Base-by-base conservation (phyloP, 106 monocot genomes). In the Vanilla planifolia region DNA sequence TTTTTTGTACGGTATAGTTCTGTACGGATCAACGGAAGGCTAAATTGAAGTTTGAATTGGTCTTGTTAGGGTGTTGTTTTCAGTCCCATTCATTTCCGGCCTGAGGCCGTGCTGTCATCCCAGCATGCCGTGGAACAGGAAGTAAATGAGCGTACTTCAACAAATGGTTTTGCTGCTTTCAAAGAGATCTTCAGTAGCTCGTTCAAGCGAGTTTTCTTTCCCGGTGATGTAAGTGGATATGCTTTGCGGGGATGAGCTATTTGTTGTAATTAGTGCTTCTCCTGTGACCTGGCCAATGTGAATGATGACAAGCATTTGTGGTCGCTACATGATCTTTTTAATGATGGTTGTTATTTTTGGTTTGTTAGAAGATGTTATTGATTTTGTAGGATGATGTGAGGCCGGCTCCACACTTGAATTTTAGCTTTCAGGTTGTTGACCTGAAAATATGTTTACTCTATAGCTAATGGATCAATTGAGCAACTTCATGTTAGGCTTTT, bases 21-120 rank as follows among this genome's bases (percentile, higher is more conserved):
- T 3, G 5, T 32, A 53, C n/a, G n/a, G n/a, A n/a, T 30, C 16
- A 13, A 7, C 16, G 53, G 5, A 53, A 30, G 32, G 4, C 27
- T 32, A 30, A 53, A 26, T 60, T 41, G 8, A 6, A 8, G 23
- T 0, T 29, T 35, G 52, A 22, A 46, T 1, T 55, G n/a, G 57
- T 9, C 15, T 57, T 34, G 33, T 19, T 58, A 92, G 91, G 91
- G 91, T 63, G 55, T 77, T 66, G 85, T 98, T 4, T 92, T 98
- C 64, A 85, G 75, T 68, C 81, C 96, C 4, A 70, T 98, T 51
- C 65, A 79, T 21, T 98, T 92, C 48, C 64, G 74, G 27, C 6
- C 72, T 3, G 81, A 85, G 35, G 42, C 73, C 32, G 51, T 74
- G n/a, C 46, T 63, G 29, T 58, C 74, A 20, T 28, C 40, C 4